These are phyloP conservation scores for Fomitopsis betulina DNA, from an alignment of 1,284 basidiomycete species.

Conservation along the genomic window DNA sequence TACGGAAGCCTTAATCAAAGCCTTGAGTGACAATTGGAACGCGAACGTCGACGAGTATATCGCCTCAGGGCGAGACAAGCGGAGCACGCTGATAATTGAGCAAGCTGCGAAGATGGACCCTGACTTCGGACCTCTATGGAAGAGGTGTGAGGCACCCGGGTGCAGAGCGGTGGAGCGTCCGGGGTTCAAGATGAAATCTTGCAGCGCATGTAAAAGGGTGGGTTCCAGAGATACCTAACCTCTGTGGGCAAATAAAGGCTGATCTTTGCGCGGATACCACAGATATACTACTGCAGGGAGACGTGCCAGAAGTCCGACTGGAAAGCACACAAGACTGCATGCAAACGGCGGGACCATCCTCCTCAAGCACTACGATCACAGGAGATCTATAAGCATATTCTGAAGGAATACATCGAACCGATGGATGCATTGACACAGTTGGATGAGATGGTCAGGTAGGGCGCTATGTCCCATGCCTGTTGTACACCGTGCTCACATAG, in stretches of 20 bases:
- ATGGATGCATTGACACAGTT: background rate
- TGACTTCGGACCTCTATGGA: constrained; percentile 11
- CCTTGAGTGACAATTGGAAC: constrained; percentile 8
- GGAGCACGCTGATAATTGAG: constrained; percentile 10
- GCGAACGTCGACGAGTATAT: constrained; percentile 12
- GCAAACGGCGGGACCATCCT: background rate
- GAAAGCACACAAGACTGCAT: background rate
- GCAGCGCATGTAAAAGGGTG: constrained; percentile 1
- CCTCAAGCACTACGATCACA: constrained; percentile 4
- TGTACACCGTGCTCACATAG: background rate
- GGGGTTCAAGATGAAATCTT: background rate
- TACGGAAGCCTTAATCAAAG: background rate
- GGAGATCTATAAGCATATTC: background rate
- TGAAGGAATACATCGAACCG: background rate
- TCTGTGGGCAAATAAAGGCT: no score
- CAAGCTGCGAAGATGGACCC: constrained; percentile 11
- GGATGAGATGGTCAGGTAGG: background rate
- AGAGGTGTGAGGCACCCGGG: constrained; percentile 9
- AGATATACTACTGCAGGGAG: constrained; percentile 1
- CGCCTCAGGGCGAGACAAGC: constrained; percentile 2
- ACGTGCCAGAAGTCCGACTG: constrained; percentile 4
- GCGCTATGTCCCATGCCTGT: background rate
- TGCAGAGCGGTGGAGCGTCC: constrained; percentile 4
- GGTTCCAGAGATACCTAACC: background rate
- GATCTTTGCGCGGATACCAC: background rate